Base-by-base conservation (phyloP, 225 moss, liverwort and hornwort species). In the Polytrichum formosum region DNA sequence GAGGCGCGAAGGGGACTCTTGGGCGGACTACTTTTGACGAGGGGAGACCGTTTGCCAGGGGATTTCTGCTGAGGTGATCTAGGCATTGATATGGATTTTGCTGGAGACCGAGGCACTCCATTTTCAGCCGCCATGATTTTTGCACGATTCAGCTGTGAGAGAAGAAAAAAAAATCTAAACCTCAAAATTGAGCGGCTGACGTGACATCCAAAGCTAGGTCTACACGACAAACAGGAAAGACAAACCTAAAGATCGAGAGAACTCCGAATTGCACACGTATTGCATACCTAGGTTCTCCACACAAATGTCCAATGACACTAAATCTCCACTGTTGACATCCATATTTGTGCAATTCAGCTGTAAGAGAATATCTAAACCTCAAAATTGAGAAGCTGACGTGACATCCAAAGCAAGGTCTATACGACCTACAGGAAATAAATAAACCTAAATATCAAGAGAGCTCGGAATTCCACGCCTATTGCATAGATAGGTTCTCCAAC, bases 71-170 rank as follows among this genome's bases (percentile, higher is more conserved):
- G 54, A 6, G 78, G 80, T 58, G 80, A 72, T n/a, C 55, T 76
- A 68, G 76, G 69, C 63, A 83, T 78, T 20, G 80, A 75, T 16
- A 30, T 76, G 67, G 78, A 76, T 28, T 77, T 58, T 10, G 83
- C 75, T 17, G 86, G 80, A 53, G 80, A 73, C 65, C 65, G 67
- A 67, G 70, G 63, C 46, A 46, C 46, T 55, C 26, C 1, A 19
- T 62, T 63, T 61, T 66, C 58, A 26, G 75, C 80, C 21, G 76
- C 81, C 87, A 87, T 83, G 66, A 58, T 67, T 26, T 67, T 53
- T 26, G 54, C 46, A 25, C 23, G 28, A 63, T 63, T 63, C 25
- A 63, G 62, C 62, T 63, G 26, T 17, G 26, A 22, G 27, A 26
- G 62, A 63, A 30, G 6, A 25, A 26, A 21, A 9, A 9, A 23